These are phyloP conservation scores for Stevia rebaudiana DNA, from an alignment of 140 eudicot species.

Conservation along the genomic window DNA sequence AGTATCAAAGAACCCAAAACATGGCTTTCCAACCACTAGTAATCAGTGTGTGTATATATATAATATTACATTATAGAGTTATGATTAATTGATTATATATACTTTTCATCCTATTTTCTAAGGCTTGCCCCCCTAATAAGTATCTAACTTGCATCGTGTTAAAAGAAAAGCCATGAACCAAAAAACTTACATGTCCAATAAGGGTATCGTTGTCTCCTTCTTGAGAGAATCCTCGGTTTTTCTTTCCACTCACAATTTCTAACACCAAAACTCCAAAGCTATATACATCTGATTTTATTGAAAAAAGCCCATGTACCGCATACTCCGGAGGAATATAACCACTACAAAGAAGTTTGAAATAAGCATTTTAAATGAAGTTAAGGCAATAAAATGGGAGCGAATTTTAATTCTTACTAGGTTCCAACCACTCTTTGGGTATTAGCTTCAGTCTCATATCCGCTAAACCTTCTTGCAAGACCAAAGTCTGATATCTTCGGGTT, in stretches of 20 bases:
- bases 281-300: slow-evolving; percentile 24
- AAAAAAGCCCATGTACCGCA: slow-evolving; percentile 18
- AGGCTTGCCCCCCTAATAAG: too few relatives aligned
- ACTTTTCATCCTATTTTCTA: too few relatives aligned
- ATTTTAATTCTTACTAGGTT: slow-evolving; percentile 20
- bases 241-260: slow-evolving; percentile 32
- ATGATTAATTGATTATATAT: too few relatives aligned
- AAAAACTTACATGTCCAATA: slow-evolving; percentile 29
- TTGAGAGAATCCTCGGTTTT: slow-evolving; percentile 28
- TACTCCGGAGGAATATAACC: slow-evolving; percentile 30
- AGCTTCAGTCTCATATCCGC: slow-evolving; percentile 4
- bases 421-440: slow-evolving; percentile 15
- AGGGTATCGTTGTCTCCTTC: slow-evolving; percentile 18
- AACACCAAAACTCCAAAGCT: slow-evolving; percentile 31
- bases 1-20: neutral
- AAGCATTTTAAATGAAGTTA: neutral
- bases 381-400: neutral
- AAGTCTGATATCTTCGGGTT: slow-evolving; percentile 35
- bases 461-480: slow-evolving; percentile 28
- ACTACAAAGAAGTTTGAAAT: neutral
- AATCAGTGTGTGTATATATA: too few relatives aligned
- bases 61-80: too few relatives aligned
- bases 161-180: too few relatives aligned
- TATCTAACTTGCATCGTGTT: too few relatives aligned
- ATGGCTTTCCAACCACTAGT: neutral